Base-by-base conservation (phyloP, 75 land plant genomes). In the Cupressus sempervirens region DNA sequence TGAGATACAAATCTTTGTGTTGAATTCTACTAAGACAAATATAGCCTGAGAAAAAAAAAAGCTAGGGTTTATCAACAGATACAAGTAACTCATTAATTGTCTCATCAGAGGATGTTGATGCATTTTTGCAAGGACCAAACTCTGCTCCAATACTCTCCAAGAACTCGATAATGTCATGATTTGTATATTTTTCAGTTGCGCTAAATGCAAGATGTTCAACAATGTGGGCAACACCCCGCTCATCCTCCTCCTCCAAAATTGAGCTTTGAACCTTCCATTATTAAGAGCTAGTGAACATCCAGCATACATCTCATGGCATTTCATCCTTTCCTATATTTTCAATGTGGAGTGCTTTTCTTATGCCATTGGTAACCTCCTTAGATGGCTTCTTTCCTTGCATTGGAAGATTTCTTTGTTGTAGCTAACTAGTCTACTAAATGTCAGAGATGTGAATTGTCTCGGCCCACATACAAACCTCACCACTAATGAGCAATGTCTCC, bases 71-170 rank as follows among this genome's bases (percentile, higher is more conserved):
- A 88, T 98, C 99, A 84, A 98, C 93, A 36, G 99, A 98, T 75
- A 98, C 99, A 90, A 98, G 89, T 68, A 98, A 87, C 86, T 98
- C 99, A 87, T 96, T 96, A 12, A 98, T 91, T 4, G 99, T 98
- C 67, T 98, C 99, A 90, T 98, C 99, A 34, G 99, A 85, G 46
- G 98, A 94, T 23, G 99, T 98, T 26, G 88, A 86, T 26, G 99
- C 99, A 93, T 98, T 98, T 87, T 96, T 97, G 77, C 99, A 98
- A 65, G 99, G 99, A 86, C 99, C 99, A 89, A 98, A 98, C 77
- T 96, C 99, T 36, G 99, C 98, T 26, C 99, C 99, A 84, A 96
- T 92, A 87, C 99, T 98, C 85, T 98, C 99, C 84, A 98, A 89
- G 86, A 98, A 98, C 68, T 92, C 95, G 56, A 98, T 87, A 82